Conservation (phyloP, 352 stramenopile genomes). For the Lagenidium sp. region DNA sequence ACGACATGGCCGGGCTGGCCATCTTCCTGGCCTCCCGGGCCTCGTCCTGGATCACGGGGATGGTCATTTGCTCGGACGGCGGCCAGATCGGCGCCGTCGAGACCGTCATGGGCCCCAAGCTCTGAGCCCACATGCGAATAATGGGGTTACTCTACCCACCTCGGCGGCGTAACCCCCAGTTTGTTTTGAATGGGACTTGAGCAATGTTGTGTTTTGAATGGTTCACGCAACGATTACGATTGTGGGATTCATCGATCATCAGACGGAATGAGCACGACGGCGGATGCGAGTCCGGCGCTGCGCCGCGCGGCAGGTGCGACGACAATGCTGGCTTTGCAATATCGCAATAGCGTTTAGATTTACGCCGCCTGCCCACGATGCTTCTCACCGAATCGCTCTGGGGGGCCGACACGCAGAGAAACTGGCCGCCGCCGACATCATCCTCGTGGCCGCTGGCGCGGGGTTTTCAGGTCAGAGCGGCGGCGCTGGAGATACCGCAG, state of each 20-base stretch:
- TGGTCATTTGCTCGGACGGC: conserved; percentile 89
- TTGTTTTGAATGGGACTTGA: too few species aligned
- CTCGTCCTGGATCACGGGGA: conserved; percentile 88
- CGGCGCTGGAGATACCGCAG: too few species aligned
- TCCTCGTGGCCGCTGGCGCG: conserved; percentile 82
- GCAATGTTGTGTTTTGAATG: too few species aligned
- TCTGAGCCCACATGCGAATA: too few species aligned
- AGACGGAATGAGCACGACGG: not conserved
- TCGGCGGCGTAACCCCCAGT: too few species aligned
- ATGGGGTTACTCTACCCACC: too few species aligned
- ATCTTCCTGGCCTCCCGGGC: conserved; percentile 89
- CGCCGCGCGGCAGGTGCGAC: not conserved
- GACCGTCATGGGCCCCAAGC: conserved; percentile 30
- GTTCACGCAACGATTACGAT: too few species aligned
- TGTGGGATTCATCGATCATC: not conserved
- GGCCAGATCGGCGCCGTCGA: conserved; percentile 53
- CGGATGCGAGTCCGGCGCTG: not conserved
- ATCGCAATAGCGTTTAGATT: too few species aligned
- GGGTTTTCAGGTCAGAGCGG: conserved; percentile 81
- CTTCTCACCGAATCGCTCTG: not conserved
- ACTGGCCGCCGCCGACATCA: conserved; percentile 69
- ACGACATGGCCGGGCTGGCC: conserved; percentile 91
- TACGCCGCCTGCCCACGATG: too few species aligned
- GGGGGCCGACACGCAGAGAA: conserved; percentile 21
- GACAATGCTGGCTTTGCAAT: not conserved